Evolutionary conservation across 768 basidiomycete species (phyloP).

Genomic region (Lentinus brumalis): DNA sequence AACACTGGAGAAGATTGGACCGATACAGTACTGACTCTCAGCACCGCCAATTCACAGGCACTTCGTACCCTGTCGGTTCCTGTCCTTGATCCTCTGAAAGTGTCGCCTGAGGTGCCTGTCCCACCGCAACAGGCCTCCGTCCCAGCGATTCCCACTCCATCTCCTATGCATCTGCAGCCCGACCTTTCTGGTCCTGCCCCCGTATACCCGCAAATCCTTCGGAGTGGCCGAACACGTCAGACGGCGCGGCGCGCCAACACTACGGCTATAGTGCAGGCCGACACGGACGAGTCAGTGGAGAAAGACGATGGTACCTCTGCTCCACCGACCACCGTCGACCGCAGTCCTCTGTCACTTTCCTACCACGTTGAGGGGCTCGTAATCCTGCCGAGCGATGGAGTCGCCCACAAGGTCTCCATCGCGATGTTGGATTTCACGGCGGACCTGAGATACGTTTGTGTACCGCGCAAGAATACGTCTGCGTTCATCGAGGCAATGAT

Average conservation of each 20-base stretch:
- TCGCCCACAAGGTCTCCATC: slow-evolving; percentile 55
- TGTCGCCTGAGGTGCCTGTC: neutral
- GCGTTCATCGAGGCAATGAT: slow-evolving; percentile 51
- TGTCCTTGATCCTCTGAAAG: neutral
- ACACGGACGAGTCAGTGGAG: too few relatives aligned
- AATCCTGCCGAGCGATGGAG: slow-evolving; percentile 56
- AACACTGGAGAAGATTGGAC: slow-evolving; percentile 65
- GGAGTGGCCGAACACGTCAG: neutral
- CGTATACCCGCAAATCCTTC: neutral
- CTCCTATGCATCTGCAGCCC: neutral
- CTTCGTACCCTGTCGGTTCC: slow-evolving; percentile 22
- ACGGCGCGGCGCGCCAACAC: neutral
- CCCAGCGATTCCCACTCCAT: neutral
- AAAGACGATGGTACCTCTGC: too few relatives aligned
- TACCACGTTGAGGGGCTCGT: slow-evolving; percentile 53
- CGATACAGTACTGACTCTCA: slow-evolving; percentile 50
- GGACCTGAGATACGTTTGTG: slow-evolving; percentile 47
- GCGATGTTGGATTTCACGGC: slow-evolving; percentile 50
- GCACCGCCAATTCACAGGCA: slow-evolving; percentile 48
- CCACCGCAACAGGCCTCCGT: neutral
- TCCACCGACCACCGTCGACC: slow-evolving; percentile 19
- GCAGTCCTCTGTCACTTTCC: slow-evolving; percentile 54
- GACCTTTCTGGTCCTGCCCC: too few relatives aligned
- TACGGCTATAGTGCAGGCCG: too few relatives aligned
- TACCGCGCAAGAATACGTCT: slow-evolving; percentile 50